Conservation (phyloP, 768 basidiomycete genomes). For the Gelatoporia subvermispora region DNA sequence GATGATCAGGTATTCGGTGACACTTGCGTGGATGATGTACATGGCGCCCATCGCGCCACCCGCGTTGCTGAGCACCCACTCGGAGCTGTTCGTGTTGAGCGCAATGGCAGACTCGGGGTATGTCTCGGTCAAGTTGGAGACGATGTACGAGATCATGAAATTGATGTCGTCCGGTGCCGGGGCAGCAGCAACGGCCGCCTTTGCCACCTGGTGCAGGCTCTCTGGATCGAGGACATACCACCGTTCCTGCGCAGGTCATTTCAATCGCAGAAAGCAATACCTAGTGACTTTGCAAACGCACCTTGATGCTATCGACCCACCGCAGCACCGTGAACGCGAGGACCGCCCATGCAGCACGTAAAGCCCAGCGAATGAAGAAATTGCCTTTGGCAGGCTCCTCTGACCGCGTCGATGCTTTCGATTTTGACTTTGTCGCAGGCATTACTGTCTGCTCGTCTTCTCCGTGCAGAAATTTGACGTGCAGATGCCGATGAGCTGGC, state of each 20-base stretch:
- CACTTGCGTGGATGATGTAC: conserved; percentile 95
- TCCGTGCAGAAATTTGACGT: neutral
- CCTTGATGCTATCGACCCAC: conserved; percentile 64
- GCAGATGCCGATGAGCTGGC: no score
- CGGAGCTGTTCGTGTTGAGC: conserved; percentile 50
- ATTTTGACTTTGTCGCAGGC: conserved; percentile 8
- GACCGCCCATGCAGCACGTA: conserved; percentile 16
- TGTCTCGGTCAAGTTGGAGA: conserved; percentile 69
- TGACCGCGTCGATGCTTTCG: neutral
- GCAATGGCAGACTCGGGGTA: conserved; percentile 60
- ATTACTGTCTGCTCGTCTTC: neutral
- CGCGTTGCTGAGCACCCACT: conserved; percentile 97
- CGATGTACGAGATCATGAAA: conserved; percentile 77
- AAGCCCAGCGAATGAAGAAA: conserved; percentile 29
- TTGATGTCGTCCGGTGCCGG: conserved; percentile 50
- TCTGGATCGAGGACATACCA: conserved; percentile 86
- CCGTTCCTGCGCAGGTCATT: conserved; percentile 46
- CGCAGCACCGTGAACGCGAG: conserved; percentile 30
- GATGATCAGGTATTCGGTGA: conserved; percentile 95
- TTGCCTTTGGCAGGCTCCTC: neutral
- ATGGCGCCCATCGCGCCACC: conserved; percentile 98
- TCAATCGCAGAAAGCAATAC: neutral
- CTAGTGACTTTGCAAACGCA: conserved; percentile 19
- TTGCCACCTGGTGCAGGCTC: conserved; percentile 66
- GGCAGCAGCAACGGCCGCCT: conserved; percentile 63